A percentile compares a stretch with the other conserved stretches of the same genome.
Conservation (phyloP, 164 flowering plant species). For the Vitis rotundifolia region DNA sequence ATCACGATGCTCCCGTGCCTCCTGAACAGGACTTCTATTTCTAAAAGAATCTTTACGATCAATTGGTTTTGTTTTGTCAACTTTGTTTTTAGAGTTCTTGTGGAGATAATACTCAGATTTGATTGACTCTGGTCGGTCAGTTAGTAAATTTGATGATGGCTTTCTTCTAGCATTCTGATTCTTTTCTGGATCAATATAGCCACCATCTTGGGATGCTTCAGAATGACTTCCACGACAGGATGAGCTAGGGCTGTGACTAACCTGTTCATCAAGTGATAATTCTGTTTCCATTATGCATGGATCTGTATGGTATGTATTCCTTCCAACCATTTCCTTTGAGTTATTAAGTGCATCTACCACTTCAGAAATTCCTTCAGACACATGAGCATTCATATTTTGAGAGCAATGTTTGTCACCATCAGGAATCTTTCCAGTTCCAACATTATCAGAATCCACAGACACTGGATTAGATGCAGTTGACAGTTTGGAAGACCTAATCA, state of each 20-base stretch:
- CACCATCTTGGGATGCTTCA: constrained; percentile 22
- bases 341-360: constrained; percentile 15
- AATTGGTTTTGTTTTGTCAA: constrained; percentile 12
- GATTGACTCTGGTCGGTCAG: constrained; percentile 15
- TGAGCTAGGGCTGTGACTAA: constrained; percentile 21
- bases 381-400: constrained; percentile 10
- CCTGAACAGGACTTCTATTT: constrained; percentile 13
- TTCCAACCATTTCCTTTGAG: constrained; percentile 14
- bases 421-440: constrained; percentile 12
- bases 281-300: constrained; percentile 25
- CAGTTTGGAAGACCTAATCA: constrained; percentile 29
- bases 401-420: constrained; percentile 14
- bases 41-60: constrained; percentile 12
- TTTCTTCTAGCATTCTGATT: constrained; percentile 13
- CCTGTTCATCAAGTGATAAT: constrained; percentile 26
- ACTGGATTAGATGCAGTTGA: constrained; percentile 6
- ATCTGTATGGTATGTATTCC: constrained; percentile 10
- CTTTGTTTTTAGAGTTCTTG: constrained; percentile 23
- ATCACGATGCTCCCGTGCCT: constrained; percentile 6
- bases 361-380: constrained; percentile 21
- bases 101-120: constrained; percentile 15
- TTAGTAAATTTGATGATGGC: constrained; percentile 21
- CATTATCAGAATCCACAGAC: constrained; percentile 17
- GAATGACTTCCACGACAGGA: constrained; percentile 30
- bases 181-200: constrained; percentile 15